Conservation (phyloP, 2,329 filamentous ascomycete species). For the Sarocladium brachiariae region DNA sequence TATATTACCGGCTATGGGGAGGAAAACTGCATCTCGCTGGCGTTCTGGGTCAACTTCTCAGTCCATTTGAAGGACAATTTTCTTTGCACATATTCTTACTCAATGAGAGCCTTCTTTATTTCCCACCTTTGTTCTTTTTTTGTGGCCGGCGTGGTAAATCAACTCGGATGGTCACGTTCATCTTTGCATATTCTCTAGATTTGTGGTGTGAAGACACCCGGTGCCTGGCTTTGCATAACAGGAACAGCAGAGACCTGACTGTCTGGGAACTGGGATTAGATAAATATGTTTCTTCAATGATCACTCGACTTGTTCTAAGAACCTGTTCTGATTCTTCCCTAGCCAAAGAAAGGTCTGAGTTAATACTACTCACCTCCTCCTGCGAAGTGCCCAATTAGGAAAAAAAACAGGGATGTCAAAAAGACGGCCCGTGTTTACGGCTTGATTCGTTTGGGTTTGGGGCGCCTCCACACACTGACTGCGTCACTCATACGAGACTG, state of each 20-base stretch:
- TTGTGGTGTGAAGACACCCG: not conserved
- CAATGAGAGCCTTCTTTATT: not conserved
- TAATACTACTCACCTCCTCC: too few relatives aligned
- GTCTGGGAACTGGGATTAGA: not conserved
- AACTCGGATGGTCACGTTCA: not conserved
- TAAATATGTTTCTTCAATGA: not conserved
- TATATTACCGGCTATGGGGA: not conserved
- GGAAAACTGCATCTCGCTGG: not conserved
- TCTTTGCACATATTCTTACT: slow-evolving; percentile 2
- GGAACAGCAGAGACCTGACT: not conserved
- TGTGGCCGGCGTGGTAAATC: not conserved
- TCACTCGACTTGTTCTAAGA: not conserved
- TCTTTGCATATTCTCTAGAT: not conserved
- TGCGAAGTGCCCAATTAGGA: too few relatives aligned
- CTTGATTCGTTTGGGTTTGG: not conserved
- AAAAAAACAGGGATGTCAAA: too few relatives aligned
- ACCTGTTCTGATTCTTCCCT: too few relatives aligned
- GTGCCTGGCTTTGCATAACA: slow-evolving; percentile 2
- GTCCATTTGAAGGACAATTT: not conserved
- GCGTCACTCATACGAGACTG: not conserved
- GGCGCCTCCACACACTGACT: too few relatives aligned
- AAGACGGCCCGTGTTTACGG: too few relatives aligned
- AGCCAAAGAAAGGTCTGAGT: too few relatives aligned
- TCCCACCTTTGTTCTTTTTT: not conserved
- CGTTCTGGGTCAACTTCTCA: not conserved